Percentiles rank a stretch among this genome's conserved stretches.
These are phyloP conservation scores for Globisporangium emineosum DNA, from an alignment of 352 stramenopile species.

Conservation along the genomic window DNA sequence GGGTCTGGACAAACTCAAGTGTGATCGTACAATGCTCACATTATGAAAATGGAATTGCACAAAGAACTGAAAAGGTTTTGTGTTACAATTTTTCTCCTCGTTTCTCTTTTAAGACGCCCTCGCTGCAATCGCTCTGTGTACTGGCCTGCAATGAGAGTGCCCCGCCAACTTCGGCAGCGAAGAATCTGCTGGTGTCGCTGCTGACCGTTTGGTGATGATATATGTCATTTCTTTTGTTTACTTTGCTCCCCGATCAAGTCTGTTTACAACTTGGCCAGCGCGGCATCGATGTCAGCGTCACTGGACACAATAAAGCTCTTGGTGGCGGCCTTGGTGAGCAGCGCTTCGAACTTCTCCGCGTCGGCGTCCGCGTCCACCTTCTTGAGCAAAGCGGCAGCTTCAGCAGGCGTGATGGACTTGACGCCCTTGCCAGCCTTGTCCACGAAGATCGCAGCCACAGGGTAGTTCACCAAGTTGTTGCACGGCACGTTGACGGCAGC, in stretches of 20 bases:
- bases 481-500: constrained; percentile 66
- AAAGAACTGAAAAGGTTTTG: too few species aligned
- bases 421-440: constrained; percentile 53
- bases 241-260: neutral
- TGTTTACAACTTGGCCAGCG: constrained; percentile 64
- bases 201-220: neutral
- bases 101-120: neutral
- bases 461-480: constrained; percentile 74
- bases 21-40: too few species aligned
- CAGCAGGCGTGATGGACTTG: constrained; percentile 55
- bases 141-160: neutral
- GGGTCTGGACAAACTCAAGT: too few species aligned
- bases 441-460: constrained; percentile 61
- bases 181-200: neutral
- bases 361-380: constrained; percentile 46
- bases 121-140: neutral
- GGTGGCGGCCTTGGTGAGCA: constrained; percentile 58
- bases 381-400: constrained; percentile 47
- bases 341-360: constrained; percentile 57
- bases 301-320: constrained; percentile 68
- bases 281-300: constrained; percentile 51
- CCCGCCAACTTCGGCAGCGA: neutral
- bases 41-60: too few species aligned
- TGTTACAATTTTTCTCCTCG: neutral
- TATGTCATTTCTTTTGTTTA: constrained; percentile 8